These are phyloP conservation scores for Beauveria bassiana DNA, from an alignment of 2,329 filamentous ascomycete genomes.

Conservation along the genomic window DNA sequence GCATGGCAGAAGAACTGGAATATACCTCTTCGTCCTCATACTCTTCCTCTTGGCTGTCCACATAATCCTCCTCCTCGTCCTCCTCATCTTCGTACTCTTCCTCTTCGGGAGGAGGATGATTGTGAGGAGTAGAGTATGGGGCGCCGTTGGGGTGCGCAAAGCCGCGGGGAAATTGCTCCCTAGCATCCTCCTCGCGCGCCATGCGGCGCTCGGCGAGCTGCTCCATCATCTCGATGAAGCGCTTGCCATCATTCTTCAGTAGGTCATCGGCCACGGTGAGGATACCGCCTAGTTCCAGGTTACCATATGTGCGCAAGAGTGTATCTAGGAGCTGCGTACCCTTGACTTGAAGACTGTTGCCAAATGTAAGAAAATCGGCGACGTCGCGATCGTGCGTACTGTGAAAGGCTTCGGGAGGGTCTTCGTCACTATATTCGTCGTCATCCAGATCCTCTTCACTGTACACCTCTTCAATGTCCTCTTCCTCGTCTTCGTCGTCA, in stretches of 20 bases:
- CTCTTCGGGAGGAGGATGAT: conserved; percentile 69
- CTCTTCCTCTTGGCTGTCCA: conserved; percentile 55
- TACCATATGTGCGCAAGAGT: conserved; percentile 37
- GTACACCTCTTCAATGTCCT: conserved; percentile 42
- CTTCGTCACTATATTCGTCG: conserved; percentile 58
- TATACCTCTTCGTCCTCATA: conserved; percentile 72
- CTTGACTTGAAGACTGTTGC: conserved; percentile 93
- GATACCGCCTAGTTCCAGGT: conserved; percentile 71
- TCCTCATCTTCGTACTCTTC: conserved; percentile 65
- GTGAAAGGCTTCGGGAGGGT: conserved; percentile 62
- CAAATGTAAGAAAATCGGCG: conserved; percentile 92
- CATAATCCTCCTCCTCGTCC: conserved; percentile 42
- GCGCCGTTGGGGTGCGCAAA: conserved; percentile 54
- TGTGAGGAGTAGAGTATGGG: conserved; percentile 49
- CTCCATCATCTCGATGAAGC: conserved; percentile 99
- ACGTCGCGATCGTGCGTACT: conserved; percentile 56
- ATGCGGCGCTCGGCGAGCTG: conserved; percentile 94
- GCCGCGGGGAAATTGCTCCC: conserved; percentile 52
- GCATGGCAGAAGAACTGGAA: conserved; percentile 32
- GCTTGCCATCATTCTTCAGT: conserved; percentile 97
- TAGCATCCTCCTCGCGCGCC: conserved; percentile 87
- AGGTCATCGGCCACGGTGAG: conserved; percentile 97
- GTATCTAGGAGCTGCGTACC: conserved; percentile 46
- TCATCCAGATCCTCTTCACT: conserved; percentile 48
- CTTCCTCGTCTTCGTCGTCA: conserved; percentile 45